Conservation (phyloP, 2,329 filamentous ascomycete genomes). For the Helminthosporium solani region DNA sequence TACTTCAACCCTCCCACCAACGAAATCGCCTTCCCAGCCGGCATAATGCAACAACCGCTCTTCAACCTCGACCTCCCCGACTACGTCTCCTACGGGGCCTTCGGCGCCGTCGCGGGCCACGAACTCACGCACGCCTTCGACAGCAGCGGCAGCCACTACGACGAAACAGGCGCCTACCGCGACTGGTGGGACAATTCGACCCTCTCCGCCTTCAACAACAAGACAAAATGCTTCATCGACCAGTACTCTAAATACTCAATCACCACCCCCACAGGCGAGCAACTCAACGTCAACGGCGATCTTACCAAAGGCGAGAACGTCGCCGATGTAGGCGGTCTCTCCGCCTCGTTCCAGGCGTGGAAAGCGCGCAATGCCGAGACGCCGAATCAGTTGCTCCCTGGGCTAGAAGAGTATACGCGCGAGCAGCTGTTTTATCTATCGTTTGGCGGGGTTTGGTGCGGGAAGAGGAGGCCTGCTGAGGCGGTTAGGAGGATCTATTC, state of each 20-base stretch:
- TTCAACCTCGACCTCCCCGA: slow-evolving; percentile 62
- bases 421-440: slow-evolving; percentile 69
- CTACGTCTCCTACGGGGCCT: slow-evolving; percentile 66
- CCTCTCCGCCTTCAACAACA: slow-evolving; percentile 56
- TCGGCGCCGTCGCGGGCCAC: slow-evolving; percentile 65
- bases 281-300: slow-evolving; percentile 61
- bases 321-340: slow-evolving; percentile 68
- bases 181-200: slow-evolving; percentile 66
- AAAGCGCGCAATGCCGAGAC: slow-evolving; percentile 55
- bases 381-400: slow-evolving; percentile 49
- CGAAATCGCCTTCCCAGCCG: slow-evolving; percentile 49
- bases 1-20: background rate
- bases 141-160: slow-evolving; percentile 61
- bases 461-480: slow-evolving; percentile 57
- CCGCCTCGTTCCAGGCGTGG: slow-evolving; percentile 64
- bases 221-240: slow-evolving; percentile 64
- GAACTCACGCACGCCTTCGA: slow-evolving; percentile 72
- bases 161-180: slow-evolving; percentile 62
- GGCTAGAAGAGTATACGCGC: slow-evolving; percentile 60
- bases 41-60: slow-evolving; percentile 64
- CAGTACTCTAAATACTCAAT: slow-evolving; percentile 60
- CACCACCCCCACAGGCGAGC: slow-evolving; percentile 29
- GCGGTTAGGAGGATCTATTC: slow-evolving; percentile 48
- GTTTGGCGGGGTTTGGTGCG: slow-evolving; percentile 65
- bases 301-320: slow-evolving; percentile 69